phyloP scores from a whole-genome alignment of 345 rosid genomes.

The Heritiera fomes region DNA sequence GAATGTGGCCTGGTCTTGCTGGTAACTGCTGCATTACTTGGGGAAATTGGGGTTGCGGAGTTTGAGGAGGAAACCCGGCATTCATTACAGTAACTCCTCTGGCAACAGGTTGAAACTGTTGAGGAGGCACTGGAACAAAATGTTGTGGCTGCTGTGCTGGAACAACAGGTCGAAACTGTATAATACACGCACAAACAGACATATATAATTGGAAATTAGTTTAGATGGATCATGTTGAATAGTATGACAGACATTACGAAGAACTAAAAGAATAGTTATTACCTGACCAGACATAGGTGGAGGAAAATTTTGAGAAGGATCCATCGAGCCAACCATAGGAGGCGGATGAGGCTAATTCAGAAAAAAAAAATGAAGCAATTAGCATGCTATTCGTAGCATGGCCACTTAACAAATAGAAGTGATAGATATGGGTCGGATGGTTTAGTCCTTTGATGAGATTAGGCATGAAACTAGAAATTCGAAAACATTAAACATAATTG shows the following conservation, averaged over 20 bases:
- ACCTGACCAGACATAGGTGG: slow-evolving; percentile 76
- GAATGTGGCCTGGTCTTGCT: slow-evolving; percentile 50
- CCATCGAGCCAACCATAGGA: slow-evolving; percentile 55
- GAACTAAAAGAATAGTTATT: slow-evolving; percentile 29
- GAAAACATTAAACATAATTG: slow-evolving; percentile 6
- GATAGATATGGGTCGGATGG: neutral
- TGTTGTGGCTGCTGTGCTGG: slow-evolving; percentile 68
- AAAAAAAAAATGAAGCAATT: slow-evolving; percentile 19
- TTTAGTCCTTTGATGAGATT: neutral
- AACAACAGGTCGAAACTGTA: slow-evolving; percentile 69
- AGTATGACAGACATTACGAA: slow-evolving; percentile 17
- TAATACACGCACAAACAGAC: slow-evolving; percentile 8
- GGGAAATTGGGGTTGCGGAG: slow-evolving; percentile 63
- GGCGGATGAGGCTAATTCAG: slow-evolving; percentile 58
- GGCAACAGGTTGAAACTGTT: slow-evolving; percentile 66
- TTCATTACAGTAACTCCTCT: slow-evolving; percentile 59
- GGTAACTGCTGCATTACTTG: slow-evolving; percentile 63
- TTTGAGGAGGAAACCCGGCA: slow-evolving; percentile 67
- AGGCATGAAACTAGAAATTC: slow-evolving; percentile 16
- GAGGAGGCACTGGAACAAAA: slow-evolving; percentile 60
- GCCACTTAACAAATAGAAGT: neutral
- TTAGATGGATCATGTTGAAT: slow-evolving; percentile 3
- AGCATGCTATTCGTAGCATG: slow-evolving; percentile 22
- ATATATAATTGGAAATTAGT: neutral
- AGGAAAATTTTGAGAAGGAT: slow-evolving; percentile 61